Base-by-base conservation (phyloP, 495 filamentous ascomycete genomes). In the Neurospora discreta region DNA sequence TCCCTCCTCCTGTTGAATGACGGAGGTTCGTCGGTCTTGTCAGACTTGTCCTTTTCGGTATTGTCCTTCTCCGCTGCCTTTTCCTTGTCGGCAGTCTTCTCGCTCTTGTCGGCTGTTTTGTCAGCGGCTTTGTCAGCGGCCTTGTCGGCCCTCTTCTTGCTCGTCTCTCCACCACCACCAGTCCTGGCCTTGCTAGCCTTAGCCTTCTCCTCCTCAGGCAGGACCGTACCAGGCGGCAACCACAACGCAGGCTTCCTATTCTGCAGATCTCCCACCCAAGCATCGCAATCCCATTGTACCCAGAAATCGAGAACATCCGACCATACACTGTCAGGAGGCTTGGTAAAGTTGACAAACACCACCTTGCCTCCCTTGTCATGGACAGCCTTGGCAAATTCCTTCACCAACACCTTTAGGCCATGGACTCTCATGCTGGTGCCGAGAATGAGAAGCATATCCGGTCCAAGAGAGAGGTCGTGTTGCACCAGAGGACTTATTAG, bases 251-350 rank as follows among this genome's bases (percentile, higher is more conserved):
- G 82, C 71, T 88, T 85, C 70, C 86, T 81, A 52, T 80, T 72
- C 73, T 85, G 87, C 71, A 91, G 77, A 70, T 89, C 86, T 33
- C 81, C 78, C 16, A 91, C 89, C 89, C 89, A 92, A n/a, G 81
- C 84, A 71, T 92, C 90, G 69, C 90, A 92, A 71, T 92, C 90
- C 88, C 89, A 91, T 39, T 88, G 84, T 3, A 92, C 84, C 85
- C 89, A 90, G 60, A 87, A 89, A 76, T 92, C 90, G 69, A 92
- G 87, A 1, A 90, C 80, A 68, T 90, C 89, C 1, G 87, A 85
- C 90, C 90, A 92, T 2, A 82, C 84, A 73, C 89, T 91, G 69
- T 90, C 88, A 0, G 90, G 82, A 0, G 89, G 89, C 69, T 89
- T 90, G 0, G 89, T 89, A 20, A 88, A 83, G 78, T 92, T 92